Percentiles rank a stretch among this genome's conserved stretches.
phyloP scores from a whole-genome alignment of 2,329 filamentous ascomycete species.

The Fusarium coicis region DNA sequence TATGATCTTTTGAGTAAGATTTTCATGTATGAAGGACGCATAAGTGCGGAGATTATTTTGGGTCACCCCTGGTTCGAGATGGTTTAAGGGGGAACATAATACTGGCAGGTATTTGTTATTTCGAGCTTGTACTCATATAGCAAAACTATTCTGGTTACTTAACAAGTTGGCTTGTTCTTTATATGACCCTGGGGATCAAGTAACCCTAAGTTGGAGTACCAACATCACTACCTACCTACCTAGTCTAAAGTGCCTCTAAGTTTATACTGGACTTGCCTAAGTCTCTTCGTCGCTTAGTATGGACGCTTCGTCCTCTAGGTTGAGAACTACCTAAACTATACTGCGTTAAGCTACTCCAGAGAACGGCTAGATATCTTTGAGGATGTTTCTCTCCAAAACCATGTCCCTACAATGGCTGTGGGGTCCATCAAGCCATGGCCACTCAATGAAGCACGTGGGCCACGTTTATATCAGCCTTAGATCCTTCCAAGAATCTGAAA shows the following conservation, averaged over 20 bases:
- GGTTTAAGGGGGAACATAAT: neutral
- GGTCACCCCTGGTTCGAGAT: neutral
- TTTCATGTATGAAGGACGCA: neutral
- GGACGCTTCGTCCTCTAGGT: too few species aligned
- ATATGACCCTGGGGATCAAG: neutral
- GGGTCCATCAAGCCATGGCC: neutral
- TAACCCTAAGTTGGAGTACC: neutral
- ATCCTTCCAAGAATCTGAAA: neutral
- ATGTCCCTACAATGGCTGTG: neutral
- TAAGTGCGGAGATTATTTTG: neutral
- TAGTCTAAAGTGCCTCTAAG: too few species aligned
- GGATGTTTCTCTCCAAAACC: too few species aligned
- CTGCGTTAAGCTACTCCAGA: fast-evolving
- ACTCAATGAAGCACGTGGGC: slow-evolving; percentile 4
- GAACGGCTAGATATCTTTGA: neutral
- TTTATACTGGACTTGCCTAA: neutral
- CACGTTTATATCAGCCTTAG: neutral
- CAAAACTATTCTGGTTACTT: neutral
- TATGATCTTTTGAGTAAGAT: neutral
- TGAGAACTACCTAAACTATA: neutral
- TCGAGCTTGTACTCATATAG: too few species aligned
- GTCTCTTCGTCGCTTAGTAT: neutral
- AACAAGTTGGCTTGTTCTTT: neutral
- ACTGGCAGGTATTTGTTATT: neutral
- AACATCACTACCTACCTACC: too few species aligned